Base-by-base conservation (phyloP, 2,329 filamentous ascomycete genomes). In the Aureobasidium melanogenum region DNA sequence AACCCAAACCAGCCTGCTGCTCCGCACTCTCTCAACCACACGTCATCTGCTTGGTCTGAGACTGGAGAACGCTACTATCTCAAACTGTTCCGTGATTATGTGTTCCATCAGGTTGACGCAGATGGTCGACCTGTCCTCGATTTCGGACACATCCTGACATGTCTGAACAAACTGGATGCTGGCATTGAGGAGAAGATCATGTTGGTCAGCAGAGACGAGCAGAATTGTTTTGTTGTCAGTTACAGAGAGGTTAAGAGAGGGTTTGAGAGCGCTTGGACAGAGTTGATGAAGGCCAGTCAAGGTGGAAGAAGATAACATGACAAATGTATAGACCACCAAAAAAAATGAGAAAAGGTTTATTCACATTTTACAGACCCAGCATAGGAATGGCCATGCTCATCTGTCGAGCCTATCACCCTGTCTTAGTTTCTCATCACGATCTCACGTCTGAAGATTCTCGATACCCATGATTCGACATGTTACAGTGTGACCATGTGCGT, bases 31-130 rank as follows among this genome's bases (percentile, higher is more conserved):
- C 64, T 69, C 12, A 72, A 72, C 57, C 68, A 72, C 60, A 66
- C 69, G 22, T 70, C 69, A 6, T 63, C 67, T 15, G 65, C 71
- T 3, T 99, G 94, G 93, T 89, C 91, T 5, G 93, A 97, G 73
- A 94, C 89, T 51, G 93, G 93, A 28, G 91, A 96, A 69, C 85
- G 92, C 30, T 97, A 96, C 72, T 88, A 90, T 71, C 80, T 99
- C 65, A 97, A 96, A 75, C 82, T 99, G 9, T 97, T 97, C 79
- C 85, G 94, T 54, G 94, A 99, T 75, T 97, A 95, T 69, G 90
- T 97, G 43, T 99, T 97, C 76, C 94, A 99, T 73, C 92, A 96
- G 70, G 91, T 97, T 14, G 91, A 97, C 71, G 82, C 84, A 32
- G 85, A 90, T 62, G 91, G 91, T 15, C 88, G 89, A 58, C 88